Base-by-base conservation (phyloP, 2,329 filamentous ascomycete species). In the Catunica adiposa region DNA sequence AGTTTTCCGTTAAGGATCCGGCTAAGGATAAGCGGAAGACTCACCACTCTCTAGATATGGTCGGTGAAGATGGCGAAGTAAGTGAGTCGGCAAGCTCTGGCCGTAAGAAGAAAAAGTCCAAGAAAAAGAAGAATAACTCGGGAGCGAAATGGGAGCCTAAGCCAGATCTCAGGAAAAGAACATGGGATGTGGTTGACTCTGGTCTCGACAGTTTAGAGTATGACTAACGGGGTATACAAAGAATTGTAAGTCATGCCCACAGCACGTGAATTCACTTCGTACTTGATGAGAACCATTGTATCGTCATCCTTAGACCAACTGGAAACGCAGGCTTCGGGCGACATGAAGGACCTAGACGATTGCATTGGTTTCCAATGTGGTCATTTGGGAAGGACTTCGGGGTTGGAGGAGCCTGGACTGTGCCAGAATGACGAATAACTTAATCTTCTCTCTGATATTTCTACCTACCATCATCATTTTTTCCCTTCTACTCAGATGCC, bases 221-320 rank as follows among this genome's bases (percentile, higher is more conserved):
- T 60, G 80, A 79, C 59, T 72, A 73, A 76, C 63, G 67, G 22
- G 66, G 26, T 1, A 23, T 26, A 3, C 40, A 44, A 22, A 17
- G 4, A 66, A 61, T 65, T 25, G 58, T 68, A 17, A 50, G 34
- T 55, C 53, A 11, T 9, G 46, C 3, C 44, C 4, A 38, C 37
- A 20, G 2, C 20, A 37, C 20, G 5, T 52, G 11, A 22, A 53
- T 50, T n/a, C 25, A 70, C 62, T 11, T 58, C 59, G 60, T 55
- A 51, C 22, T 84, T 90, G 88, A 94, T 90, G 88, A 92, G 81
- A 89, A 74, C 68, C 69, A 71, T 77, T 71, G 59, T 89, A 89
- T 89, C 84, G 86, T 94, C 88, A 94, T 94, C 88, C 88, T 94
- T 94, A 94, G 86, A 75, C 88, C 78, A 82, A 94, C 69, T 65